Base-by-base conservation (phyloP, 2,329 filamentous ascomycete species). In the Arachnomyces sp. region DNA sequence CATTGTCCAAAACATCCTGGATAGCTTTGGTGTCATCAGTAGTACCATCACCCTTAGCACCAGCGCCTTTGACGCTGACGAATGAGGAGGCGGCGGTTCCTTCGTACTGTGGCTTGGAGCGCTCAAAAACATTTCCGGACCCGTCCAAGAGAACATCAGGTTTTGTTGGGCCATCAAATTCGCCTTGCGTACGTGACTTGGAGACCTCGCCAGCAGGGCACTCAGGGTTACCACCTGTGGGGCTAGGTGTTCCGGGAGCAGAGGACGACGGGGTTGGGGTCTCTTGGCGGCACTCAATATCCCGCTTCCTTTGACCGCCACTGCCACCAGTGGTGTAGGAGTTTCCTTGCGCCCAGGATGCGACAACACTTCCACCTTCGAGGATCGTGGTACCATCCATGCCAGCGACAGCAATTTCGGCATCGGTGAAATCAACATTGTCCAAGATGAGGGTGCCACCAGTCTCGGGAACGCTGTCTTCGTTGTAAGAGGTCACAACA, bases 81-180 rank as follows among this genome's bases (percentile, higher is more conserved):
- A 98, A 95, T 28, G 75, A 75, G 44, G 71, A 74, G n/a, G 72
- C 75, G 3, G 79, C 63, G 2, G 86, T 65, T 31, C 69, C 67
- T 57, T 84, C 77, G 59, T 96, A 98, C 61, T 95, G 86, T 11
- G 92, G 92, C 74, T 92, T 94, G 61, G 80, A 83, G 51, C 84
- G 83, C 48, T 87, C 84, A 59, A 89, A 88, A 52, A 95, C 71
- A 29, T 76, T 80, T 49, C 85, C 86, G 16, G 71, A 62, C 30
- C 63, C 61, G 47, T 78, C 72, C 30, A 89, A 71, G 12, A 96
- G 80, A 16, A 62, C 67, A 9, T 70, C 62, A 5, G 88, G 84
- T 67, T 86, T 90, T 40, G 66, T 57, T 30, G 78, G 67, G 17
- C 71, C 67, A 45, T 60, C 68, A 50, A 78, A 69, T 5, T 71